Base-by-base conservation (phyloP, 192 early-diverging fungal genomes). In the Coemansia sp. region DNA sequence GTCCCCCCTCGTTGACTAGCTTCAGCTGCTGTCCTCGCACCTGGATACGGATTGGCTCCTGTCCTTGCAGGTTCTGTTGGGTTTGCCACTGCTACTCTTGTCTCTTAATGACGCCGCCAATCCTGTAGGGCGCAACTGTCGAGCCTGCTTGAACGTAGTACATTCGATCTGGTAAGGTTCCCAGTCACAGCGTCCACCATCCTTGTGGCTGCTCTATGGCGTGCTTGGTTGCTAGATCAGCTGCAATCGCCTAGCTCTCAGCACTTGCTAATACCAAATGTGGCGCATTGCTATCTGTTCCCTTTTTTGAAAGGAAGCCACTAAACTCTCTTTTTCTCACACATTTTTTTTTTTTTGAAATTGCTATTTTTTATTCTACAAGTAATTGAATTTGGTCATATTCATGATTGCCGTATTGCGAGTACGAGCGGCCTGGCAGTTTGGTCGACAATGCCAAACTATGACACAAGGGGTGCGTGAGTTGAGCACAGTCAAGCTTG, bases 401-500 rank as follows among this genome's bases (percentile, higher is more conserved):
- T 6, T 16, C 28, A 58, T 58, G 55, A 30, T 58, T 58, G 26
- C 30, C n/a, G 30, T 33, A n/a, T 30, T 32, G 55, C 55, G 55
- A 33, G 55, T 58, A 58, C 55, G 55, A 35, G 40, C 19, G 55
- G 55, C 57, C 55, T 33, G 55, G 11, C 26, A 58, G 30, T 13
- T 58, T 9, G 55, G 30, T 16, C 55, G 17, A 30, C 55, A 58
- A 17, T 7, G 42, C 57, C 19, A 9, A 17, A 43, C 42, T 13
- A 42, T 42, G 43, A 26, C 42, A 17, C 53, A 32, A 19, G 66
- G 39, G 11, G 21, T 19, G 33, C 62, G 40, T 19, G 40, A 52
- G 52, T 49, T 68, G 50, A 66, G 69, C 35, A 82, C 79, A 6
- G 79, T 74, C n/a, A 23, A 58, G 32, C 67, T 82, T 2, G 67